These are phyloP conservation scores for Huntiella decipiens DNA, from an alignment of 2,329 filamentous ascomycete genomes.

Conservation along the genomic window DNA sequence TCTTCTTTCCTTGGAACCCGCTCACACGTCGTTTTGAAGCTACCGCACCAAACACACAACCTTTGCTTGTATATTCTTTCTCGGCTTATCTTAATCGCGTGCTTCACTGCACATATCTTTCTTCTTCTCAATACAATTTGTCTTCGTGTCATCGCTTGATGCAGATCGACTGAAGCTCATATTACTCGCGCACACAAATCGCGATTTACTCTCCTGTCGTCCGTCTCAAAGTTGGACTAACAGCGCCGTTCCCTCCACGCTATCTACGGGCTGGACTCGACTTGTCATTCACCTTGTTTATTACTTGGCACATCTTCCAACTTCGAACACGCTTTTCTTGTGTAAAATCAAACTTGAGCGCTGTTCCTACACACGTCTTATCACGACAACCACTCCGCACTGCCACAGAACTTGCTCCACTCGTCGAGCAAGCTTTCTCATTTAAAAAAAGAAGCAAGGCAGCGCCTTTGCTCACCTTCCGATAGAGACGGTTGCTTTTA, in stretches of 20 bases:
- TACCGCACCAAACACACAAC: too few species aligned
- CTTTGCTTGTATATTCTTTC: too few species aligned
- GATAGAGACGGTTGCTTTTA: too few species aligned
- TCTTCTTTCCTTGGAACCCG: background rate
- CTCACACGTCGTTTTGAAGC: too few species aligned
- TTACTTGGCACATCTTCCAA: background rate
- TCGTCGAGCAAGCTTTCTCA: too few species aligned
- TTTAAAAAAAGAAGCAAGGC: background rate
- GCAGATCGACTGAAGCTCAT: background rate
- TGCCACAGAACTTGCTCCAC: background rate
- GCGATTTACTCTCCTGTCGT: background rate
- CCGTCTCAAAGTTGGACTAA: background rate
- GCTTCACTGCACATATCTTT: background rate
- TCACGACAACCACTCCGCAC: conserved; percentile 6
- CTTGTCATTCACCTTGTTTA: too few species aligned
- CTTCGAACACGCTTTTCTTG: conserved; percentile 5
- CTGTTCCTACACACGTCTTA: conserved; percentile 6
- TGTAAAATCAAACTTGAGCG: background rate
- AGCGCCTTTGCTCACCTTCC: background rate
- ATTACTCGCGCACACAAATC: background rate
- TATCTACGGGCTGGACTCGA: conserved; percentile 14
- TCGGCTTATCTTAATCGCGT: too few species aligned
- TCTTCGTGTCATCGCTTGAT: background rate
- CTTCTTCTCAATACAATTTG: background rate
- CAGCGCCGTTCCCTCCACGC: background rate